Evolutionary conservation across 1,139 yeast genomes (phyloP).

Genomic region (Kluyveromyces sp.): DNA sequence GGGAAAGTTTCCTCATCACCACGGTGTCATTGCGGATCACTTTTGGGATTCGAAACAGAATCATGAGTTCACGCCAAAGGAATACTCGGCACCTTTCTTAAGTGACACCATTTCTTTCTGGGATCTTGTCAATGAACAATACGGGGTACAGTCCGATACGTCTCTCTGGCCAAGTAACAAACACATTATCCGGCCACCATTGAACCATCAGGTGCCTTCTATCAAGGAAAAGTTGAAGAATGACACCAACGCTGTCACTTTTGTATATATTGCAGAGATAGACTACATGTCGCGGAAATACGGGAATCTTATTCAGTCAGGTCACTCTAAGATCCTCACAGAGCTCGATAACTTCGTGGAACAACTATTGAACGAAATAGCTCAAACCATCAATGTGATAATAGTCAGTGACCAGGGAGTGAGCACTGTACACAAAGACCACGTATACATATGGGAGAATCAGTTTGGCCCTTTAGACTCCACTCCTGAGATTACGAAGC

Average conservation of each 20-base stretch:
- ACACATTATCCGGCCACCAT: constrained; percentile 59
- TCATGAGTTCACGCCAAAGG: constrained; percentile 57
- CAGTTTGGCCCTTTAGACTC: constrained; percentile 10
- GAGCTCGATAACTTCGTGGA: constrained; percentile 63
- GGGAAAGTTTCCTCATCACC: constrained; percentile 75
- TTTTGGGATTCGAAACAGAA: constrained; percentile 58
- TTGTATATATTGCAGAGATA: constrained; percentile 74
- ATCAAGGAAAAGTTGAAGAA: constrained; percentile 65
- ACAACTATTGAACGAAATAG: constrained; percentile 42
- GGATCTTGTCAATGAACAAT: constrained; percentile 62
- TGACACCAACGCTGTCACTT: constrained; percentile 56
- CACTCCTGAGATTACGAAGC: neutral
- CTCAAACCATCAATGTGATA: constrained; percentile 61
- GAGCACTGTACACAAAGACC: constrained; percentile 39
- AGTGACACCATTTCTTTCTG: constrained; percentile 82
- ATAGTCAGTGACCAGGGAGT: constrained; percentile 90
- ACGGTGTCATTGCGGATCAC: constrained; percentile 82
- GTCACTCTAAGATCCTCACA: constrained; percentile 35
- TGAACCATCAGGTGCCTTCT: constrained; percentile 49
- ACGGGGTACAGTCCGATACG: constrained; percentile 53
- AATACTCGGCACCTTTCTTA: constrained; percentile 43
- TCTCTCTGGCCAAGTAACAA: constrained; percentile 98
- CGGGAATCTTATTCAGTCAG: constrained; percentile 37
- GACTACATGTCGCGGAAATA: constrained; percentile 67
- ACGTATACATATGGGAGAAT: constrained; percentile 16